Evolutionary conservation across 352 stramenopile species (phyloP).

Genomic region (Phytophthora agathidicida): DNA sequence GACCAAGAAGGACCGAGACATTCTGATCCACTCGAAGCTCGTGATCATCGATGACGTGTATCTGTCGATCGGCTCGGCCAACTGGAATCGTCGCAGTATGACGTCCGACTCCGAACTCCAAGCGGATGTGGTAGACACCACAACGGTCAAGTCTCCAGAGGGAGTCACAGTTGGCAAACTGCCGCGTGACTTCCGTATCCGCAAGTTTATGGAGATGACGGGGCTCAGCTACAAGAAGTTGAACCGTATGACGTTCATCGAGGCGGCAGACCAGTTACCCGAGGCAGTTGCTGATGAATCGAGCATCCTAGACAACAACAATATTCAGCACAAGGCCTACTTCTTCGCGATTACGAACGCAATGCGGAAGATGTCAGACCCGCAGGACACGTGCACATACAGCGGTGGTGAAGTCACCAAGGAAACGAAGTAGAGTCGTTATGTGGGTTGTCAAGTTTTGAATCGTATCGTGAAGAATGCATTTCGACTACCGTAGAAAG

Average conservation of each 20-base stretch:
- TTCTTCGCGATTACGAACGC: conserved; percentile 23
- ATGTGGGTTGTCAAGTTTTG: background rate
- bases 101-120: conserved; percentile 55
- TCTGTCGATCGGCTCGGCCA: background rate
- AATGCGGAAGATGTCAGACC: conserved; percentile 21
- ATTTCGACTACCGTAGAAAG: no score
- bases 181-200: conserved; percentile 51
- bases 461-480: background rate
- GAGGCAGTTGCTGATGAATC: conserved; percentile 8
- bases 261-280: conserved; percentile 34
- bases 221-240: conserved; percentile 42
- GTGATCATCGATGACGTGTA: conserved; percentile 49
- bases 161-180: conserved; percentile 35
- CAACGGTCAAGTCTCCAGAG: conserved; percentile 11
- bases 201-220: conserved; percentile 63
- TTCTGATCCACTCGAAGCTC: conserved; percentile 56
- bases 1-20: conserved; percentile 22
- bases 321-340: conserved; percentile 16
- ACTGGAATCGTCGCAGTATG: conserved; percentile 39
- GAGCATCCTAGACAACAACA: conserved; percentile 24
- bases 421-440: conserved; percentile 9
- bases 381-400: conserved; percentile 26
- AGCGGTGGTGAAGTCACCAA: background rate
- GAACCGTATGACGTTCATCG: conserved; percentile 42
- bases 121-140: conserved; percentile 49